Evolutionary conservation across 441 rosid genomes (phyloP).

Genomic region (Oxalis stricta): DNA sequence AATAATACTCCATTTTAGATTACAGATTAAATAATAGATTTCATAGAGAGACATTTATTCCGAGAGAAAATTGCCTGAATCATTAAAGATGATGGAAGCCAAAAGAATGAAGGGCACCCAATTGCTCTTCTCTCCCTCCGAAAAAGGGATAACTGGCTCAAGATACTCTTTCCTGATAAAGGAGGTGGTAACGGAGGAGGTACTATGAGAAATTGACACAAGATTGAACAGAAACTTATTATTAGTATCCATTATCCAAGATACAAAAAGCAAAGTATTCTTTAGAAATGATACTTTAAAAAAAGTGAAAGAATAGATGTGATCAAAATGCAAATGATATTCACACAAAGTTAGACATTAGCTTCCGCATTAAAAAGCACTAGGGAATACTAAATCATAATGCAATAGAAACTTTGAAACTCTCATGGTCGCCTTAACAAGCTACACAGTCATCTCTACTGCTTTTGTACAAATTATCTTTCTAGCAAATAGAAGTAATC

Average conservation of each 20-base stretch:
- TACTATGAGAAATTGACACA: conserved; percentile 40
- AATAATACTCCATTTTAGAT: too few relatives aligned
- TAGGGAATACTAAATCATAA: too few relatives aligned
- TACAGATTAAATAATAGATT: too few relatives aligned
- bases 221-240: conserved; percentile 5
- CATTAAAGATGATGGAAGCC: conserved; percentile 50
- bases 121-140: conserved; percentile 35
- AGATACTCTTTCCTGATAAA: conserved; percentile 58
- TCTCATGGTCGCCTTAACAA: too few relatives aligned
- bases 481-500: too few relatives aligned
- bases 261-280: conserved; percentile 4
- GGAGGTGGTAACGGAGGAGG: conserved; percentile 78
- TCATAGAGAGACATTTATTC: not conserved
- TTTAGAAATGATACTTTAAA: not conserved
- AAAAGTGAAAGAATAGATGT: not conserved
- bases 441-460: too few relatives aligned
- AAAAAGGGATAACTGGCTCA: conserved; percentile 40
- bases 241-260: conserved; percentile 8
- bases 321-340: not conserved
- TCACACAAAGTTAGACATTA: too few relatives aligned
- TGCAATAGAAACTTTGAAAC: too few relatives aligned
- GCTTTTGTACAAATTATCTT: too few relatives aligned
- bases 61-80: conserved; percentile 43
- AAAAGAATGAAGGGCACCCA: conserved; percentile 70
- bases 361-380: too few relatives aligned